phyloP scores from a whole-genome alignment of 371 early-diverging fungal species.

The Conidiobolus coronatus region DNA sequence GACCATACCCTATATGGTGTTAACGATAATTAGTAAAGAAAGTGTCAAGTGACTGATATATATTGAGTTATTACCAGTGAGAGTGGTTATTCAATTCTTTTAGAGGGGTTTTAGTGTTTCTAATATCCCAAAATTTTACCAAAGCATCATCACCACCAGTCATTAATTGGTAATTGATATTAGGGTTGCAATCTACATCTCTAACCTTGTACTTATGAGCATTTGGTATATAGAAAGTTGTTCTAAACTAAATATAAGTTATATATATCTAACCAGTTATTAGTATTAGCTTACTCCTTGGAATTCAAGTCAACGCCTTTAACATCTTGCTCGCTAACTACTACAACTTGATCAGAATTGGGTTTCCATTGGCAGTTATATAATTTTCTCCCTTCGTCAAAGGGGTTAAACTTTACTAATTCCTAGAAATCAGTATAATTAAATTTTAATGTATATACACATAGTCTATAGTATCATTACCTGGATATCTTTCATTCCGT shows the following conservation, averaged over 20 bases:
- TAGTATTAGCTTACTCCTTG: background rate
- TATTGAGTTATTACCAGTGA: constrained; percentile 38
- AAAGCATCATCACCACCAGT: constrained; percentile 69
- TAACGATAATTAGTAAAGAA: background rate
- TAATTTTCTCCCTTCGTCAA: too few relatives aligned
- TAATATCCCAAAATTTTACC: constrained; percentile 63
- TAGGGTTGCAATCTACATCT: constrained; percentile 66
- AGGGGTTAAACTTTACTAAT: too few relatives aligned
- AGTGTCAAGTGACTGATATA: constrained; percentile 1
- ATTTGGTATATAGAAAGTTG: constrained; percentile 15
- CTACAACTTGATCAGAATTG: background rate
- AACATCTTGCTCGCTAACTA: background rate
- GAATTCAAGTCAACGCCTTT: background rate
- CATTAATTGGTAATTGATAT: constrained; percentile 50
- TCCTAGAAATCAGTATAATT: too few relatives aligned
- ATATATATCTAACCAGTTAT: background rate
- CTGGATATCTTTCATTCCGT: too few relatives aligned
- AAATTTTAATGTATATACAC: too few relatives aligned
- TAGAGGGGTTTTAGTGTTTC: constrained; percentile 24
- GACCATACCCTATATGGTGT: constrained; percentile 39
- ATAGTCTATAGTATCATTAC: too few relatives aligned
- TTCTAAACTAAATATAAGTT: constrained; percentile 5
- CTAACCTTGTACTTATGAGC: constrained; percentile 43
- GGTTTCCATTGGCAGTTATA: background rate
- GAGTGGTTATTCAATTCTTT: constrained; percentile 47